Conservation (phyloP, 78 protist species). For the Polysphondylium violaceum region DNA sequence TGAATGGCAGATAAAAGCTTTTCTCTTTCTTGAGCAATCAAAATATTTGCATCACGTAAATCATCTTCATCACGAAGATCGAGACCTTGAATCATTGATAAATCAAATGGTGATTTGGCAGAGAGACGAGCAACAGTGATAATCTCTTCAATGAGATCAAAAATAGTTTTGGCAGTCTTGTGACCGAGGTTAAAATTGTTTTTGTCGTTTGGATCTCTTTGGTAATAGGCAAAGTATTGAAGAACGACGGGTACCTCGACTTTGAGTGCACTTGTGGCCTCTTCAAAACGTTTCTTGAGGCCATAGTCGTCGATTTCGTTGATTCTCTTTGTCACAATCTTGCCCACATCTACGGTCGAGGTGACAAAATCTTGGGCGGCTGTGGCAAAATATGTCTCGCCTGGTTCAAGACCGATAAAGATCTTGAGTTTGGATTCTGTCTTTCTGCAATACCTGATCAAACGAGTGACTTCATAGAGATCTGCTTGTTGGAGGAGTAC, state of each 20-base stretch:
- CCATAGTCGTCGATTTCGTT: constrained; percentile 66
- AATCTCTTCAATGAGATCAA: constrained; percentile 47
- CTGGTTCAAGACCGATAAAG: constrained; percentile 64
- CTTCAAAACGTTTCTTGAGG: constrained; percentile 54
- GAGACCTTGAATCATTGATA: constrained; percentile 66
- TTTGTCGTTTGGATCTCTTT: constrained; percentile 56
- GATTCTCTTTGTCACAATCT: constrained; percentile 45
- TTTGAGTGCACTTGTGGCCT: constrained; percentile 46
- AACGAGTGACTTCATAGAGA: constrained; percentile 70
- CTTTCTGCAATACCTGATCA: constrained; percentile 22
- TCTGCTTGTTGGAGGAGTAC: constrained; percentile 73
- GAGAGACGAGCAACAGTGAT: constrained; percentile 61
- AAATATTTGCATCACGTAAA: constrained; percentile 45
- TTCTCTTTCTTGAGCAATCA: constrained; percentile 57
- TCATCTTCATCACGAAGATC: constrained; percentile 78
- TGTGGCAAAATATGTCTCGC: constrained; percentile 46
- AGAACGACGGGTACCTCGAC: constrained; percentile 57
- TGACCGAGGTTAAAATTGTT: constrained; percentile 17
- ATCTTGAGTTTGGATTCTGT: constrained; percentile 46
- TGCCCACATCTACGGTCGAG: constrained; percentile 42
- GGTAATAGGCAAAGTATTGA: constrained; percentile 66
- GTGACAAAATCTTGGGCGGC: constrained; percentile 79
- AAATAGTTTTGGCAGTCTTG: constrained; percentile 10
- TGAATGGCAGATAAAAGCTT: constrained; percentile 62
- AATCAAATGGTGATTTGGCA: constrained; percentile 76